Evolutionary conservation across 2,329 filamentous ascomycete genomes (phyloP).

Genomic region (Elsinoe batatas): DNA sequence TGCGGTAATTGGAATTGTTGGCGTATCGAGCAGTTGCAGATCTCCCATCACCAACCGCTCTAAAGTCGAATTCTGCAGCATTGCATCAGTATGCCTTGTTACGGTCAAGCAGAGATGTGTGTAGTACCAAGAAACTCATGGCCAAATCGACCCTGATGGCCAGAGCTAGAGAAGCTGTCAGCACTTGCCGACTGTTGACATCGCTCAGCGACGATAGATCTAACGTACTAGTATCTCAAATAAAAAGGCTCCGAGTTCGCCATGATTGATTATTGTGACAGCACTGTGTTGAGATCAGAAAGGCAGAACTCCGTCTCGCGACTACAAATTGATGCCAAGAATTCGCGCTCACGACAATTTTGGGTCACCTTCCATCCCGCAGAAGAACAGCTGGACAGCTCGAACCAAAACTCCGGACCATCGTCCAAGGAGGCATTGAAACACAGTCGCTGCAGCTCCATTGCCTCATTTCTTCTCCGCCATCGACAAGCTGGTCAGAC

Average conservation of each 20-base stretch:
- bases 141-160: constrained; percentile 92
- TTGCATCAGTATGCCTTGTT: constrained; percentile 17
- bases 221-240: constrained; percentile 85
- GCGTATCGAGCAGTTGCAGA: constrained; percentile 93
- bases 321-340: constrained; percentile 5
- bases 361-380: constrained; percentile 5
- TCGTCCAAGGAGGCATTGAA: constrained; percentile 9
- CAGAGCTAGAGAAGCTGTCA: constrained; percentile 54
- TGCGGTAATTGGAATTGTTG: constrained; percentile 99
- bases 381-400: constrained; percentile 14
- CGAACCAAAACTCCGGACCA: not conserved
- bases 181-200: constrained; percentile 18
- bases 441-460: not conserved
- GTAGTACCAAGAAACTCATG: constrained; percentile 86
- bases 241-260: constrained; percentile 79
- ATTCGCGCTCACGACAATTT: constrained; percentile 3
- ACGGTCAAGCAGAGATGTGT: constrained; percentile 7
- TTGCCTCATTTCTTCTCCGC: not conserved
- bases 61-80: constrained; percentile 80
- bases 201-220: constrained; percentile 1
- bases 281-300: not conserved
- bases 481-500: not conserved
- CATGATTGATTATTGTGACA: constrained; percentile 37
- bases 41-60: constrained; percentile 81
- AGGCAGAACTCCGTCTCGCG: not conserved